A percentile compares a stretch with the other conserved stretches of the same genome.
These are phyloP conservation scores for Laguncularia racemosa DNA, from an alignment of 345 rosid genomes.

Conservation along the genomic window DNA sequence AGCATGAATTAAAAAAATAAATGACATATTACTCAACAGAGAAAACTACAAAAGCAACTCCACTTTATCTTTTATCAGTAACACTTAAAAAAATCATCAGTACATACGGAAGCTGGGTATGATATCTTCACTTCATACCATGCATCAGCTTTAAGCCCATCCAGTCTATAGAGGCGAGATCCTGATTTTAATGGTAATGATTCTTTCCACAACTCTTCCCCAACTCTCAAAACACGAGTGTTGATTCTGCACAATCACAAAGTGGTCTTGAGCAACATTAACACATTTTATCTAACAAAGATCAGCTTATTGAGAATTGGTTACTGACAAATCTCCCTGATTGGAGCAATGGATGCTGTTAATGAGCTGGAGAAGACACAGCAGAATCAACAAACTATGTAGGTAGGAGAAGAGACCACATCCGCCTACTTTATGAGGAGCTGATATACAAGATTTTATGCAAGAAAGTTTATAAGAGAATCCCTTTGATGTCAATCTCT, in stretches of 20 bases:
- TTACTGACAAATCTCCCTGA: constrained; percentile 13
- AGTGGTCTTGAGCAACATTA: not conserved
- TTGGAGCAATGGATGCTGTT: constrained; percentile 13
- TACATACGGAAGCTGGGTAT: constrained; percentile 95
- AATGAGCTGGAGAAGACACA: constrained; percentile 18
- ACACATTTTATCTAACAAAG: not conserved
- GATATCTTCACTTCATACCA: constrained; percentile 99
- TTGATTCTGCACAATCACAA: constrained; percentile 25
- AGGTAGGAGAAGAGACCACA: not conserved
- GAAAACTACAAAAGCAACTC: constrained; percentile 7
- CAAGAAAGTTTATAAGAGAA: no score
- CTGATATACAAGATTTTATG: no score
- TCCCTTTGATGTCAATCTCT: no score
- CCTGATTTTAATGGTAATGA: constrained; percentile 48
- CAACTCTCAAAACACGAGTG: constrained; percentile 36
- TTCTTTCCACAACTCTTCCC: constrained; percentile 66
- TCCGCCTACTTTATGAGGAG: no score
- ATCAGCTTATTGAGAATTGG: no score
- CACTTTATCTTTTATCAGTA: not conserved
- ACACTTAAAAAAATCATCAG: constrained; percentile 6
- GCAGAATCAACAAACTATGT: constrained; percentile 9
- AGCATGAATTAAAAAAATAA: not conserved
- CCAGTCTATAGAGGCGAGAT: constrained; percentile 46
- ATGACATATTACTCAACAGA: not conserved
- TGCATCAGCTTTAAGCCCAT: constrained; percentile 57